These are phyloP conservation scores for Calocybe indica DNA, from an alignment of 768 basidiomycete genomes.

Conservation along the genomic window DNA sequence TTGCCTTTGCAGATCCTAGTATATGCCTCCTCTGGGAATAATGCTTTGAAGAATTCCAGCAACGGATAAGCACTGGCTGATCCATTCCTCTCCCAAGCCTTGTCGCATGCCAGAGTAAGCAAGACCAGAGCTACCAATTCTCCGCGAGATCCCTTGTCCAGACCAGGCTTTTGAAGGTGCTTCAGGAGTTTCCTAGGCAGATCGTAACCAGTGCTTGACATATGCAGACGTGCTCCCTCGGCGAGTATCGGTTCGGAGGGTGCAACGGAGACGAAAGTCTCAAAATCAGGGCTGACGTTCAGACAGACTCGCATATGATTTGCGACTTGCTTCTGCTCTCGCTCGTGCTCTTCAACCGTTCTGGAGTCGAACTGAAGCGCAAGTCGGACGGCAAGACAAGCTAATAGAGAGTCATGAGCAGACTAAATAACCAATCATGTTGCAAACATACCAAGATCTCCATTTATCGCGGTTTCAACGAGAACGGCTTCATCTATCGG, in stretches of 20 bases:
- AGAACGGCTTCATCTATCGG: too few relatives aligned
- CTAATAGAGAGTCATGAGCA: not conserved
- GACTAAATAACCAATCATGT: too few relatives aligned
- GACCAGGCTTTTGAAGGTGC: not conserved
- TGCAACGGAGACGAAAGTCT: slow-evolving; percentile 6
- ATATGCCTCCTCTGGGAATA: not conserved
- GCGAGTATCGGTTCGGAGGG: slow-evolving; percentile 14
- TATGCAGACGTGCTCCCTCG: slow-evolving; percentile 7
- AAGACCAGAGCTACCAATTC: slow-evolving; percentile 16
- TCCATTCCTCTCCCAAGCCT: not conserved
- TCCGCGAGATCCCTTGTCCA: slow-evolving; percentile 11
- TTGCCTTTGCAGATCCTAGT: not conserved
- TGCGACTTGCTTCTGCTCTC: slow-evolving; percentile 3
- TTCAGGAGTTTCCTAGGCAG: too few relatives aligned
- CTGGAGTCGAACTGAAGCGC: slow-evolving; percentile 4
- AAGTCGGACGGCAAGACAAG: slow-evolving; percentile 5
- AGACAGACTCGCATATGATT: slow-evolving; percentile 6
- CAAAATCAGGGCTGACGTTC: not conserved
- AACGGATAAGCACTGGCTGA: not conserved
- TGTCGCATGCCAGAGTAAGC: slow-evolving; percentile 14
- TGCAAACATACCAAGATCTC: too few relatives aligned
- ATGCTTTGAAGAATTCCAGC: not conserved
- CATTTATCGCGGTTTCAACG: too few relatives aligned
- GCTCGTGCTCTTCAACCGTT: not conserved
- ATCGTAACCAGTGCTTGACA: too few relatives aligned